A percentile compares a stretch with the other conserved stretches of the same genome.
These are phyloP conservation scores for Geranium rotundifolium DNA, from an alignment of 345 rosid species.

Conservation along the genomic window DNA sequence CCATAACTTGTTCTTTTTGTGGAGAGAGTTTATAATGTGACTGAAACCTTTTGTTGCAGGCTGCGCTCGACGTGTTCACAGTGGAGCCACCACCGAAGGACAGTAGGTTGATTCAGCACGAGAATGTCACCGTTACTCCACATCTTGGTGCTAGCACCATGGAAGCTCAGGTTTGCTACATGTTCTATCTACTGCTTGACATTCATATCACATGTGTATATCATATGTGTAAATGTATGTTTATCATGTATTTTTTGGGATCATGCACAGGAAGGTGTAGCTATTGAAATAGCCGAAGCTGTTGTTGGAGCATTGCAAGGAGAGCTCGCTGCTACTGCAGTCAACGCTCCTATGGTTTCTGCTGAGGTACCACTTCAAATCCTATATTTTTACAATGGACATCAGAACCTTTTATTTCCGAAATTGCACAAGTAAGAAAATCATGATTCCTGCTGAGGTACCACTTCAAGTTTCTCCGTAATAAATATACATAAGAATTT, in stretches of 20 bases:
- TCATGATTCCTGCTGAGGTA: too few species aligned
- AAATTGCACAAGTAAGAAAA: too few species aligned
- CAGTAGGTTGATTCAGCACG: conserved; percentile 68
- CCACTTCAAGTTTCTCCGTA: too few species aligned
- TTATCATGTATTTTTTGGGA: neutral
- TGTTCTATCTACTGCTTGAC: neutral
- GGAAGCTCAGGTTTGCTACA: conserved; percentile 68
- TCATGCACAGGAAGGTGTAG: conserved; percentile 63
- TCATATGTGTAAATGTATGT: neutral
- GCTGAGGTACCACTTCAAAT: conserved; percentile 41
- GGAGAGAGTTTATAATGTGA: neutral
- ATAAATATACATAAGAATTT: too few species aligned
- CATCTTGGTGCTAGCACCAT: conserved; percentile 90
- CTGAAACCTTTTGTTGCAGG: conserved; percentile 17
- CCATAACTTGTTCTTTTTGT: conserved; percentile 17
- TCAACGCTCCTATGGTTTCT: conserved; percentile 92
- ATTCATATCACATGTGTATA: neutral
- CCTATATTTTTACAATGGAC: neutral
- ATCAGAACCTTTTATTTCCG: too few species aligned
- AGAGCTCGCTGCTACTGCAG: conserved; percentile 87
- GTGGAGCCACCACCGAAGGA: conserved; percentile 67
- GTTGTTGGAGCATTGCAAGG: conserved; percentile 84
- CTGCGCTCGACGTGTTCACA: conserved; percentile 80
- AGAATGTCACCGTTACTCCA: conserved; percentile 70
- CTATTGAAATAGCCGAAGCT: conserved; percentile 87